Conservation (phyloP, 1,139 yeast species). For the Eremothecium cymbalariae region DNA sequence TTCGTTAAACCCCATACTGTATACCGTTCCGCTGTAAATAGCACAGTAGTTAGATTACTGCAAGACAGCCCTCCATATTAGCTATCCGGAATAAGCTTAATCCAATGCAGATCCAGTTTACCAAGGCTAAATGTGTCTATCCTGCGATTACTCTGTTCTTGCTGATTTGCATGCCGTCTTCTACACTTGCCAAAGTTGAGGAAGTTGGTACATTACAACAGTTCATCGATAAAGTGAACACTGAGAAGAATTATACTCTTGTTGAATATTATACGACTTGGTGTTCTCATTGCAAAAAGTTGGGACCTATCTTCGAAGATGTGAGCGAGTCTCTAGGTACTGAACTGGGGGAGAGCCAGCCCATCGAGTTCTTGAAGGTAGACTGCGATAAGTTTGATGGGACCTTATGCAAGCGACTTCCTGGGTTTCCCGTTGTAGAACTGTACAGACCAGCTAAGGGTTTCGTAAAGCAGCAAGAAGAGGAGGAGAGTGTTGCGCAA, state of each 20-base stretch:
- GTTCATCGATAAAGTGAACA: slow-evolving; percentile 25
- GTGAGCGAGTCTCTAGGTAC: slow-evolving; percentile 14
- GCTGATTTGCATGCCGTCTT: too few relatives aligned
- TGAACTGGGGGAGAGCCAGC: slow-evolving; percentile 8
- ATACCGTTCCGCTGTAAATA: too few relatives aligned
- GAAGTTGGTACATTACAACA: slow-evolving; percentile 18
- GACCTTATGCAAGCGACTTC: slow-evolving; percentile 24
- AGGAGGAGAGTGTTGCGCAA: slow-evolving; percentile 6
- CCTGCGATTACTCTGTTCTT: too few relatives aligned
- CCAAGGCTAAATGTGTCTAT: too few relatives aligned
- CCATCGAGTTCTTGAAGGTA: slow-evolving; percentile 26
- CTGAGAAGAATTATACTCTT: slow-evolving; percentile 22
- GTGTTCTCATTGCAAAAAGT: slow-evolving; percentile 69
- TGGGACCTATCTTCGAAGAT: slow-evolving; percentile 47
- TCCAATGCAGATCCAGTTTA: too few relatives aligned
- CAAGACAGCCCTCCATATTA: too few relatives aligned
- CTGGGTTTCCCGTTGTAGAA: slow-evolving; percentile 31
- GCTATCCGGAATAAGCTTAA: too few relatives aligned
- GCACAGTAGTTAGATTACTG: too few relatives aligned
- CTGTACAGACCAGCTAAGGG: slow-evolving; percentile 23
- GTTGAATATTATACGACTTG: slow-evolving; percentile 48
- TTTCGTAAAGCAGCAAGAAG: too few relatives aligned
- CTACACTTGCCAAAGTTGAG: neutral
- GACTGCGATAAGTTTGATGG: slow-evolving; percentile 30
- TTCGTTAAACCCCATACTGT: too few relatives aligned